Base-by-base conservation (phyloP, 2,329 filamentous ascomycete species). In the Xylariaceae sp. region DNA sequence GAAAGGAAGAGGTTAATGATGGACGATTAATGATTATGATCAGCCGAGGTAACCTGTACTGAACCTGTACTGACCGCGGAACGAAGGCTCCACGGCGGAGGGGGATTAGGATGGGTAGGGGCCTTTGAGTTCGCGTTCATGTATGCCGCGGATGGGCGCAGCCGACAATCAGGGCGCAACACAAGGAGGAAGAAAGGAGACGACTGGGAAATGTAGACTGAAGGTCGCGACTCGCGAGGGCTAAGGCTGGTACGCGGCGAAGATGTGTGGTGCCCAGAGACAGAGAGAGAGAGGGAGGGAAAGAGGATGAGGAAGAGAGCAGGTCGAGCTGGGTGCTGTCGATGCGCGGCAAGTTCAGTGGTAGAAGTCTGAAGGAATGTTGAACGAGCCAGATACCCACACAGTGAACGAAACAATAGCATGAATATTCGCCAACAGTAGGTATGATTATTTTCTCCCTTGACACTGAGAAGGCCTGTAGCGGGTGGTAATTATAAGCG, bases 301-400 rank as follows among this genome's bases (percentile, higher is more conserved):
- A 10, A 49, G 17, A 18, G 17, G 11, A 18, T 13, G 41, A n/a
- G 10, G 41, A 11, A 45, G 41, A 45, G 37, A 41, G 37, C 37
- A 13, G 5, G 55, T n/a, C 55, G 50, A 51, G 11, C 34, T 52
- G 52, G 39, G 37, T 52, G 58, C 4, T n/a, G 51, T 41, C 18
- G 49, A 49, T 58, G 41, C 2, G 30, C 45, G 53, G 11, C 45
- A 53, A 53, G 49, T 49, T 48, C 45, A 13, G 39, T 13, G 13
- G 35, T 45, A 53, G 54, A 54, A 18, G 17, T 18, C 17, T 18
- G 17, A 18, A 61, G 55, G 61, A 62, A 62, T 62, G 61, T 48
- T 60, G 45, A 17, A 55, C 45, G 55, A 48, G 30, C 34, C 44
- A 34, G 23, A 30, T 56, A 52, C 39, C 23, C 23, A 30, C 23